These are phyloP conservation scores for Plasmodium inui DNA, from an alignment of 169 alveolate genomes.

Conservation along the genomic window DNA sequence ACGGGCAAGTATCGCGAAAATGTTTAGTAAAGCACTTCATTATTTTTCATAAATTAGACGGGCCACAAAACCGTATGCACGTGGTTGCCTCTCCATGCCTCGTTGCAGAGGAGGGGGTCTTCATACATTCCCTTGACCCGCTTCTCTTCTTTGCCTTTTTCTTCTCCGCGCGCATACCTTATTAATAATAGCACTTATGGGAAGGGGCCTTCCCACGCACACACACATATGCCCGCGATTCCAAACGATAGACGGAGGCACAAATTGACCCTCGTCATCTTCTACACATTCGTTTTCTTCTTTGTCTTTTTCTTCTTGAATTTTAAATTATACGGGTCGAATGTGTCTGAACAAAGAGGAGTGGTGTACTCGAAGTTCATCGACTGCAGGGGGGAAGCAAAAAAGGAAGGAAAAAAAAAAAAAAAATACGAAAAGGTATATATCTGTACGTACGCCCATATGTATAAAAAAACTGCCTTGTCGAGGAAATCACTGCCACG, in stretches of 20 bases:
- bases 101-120: background rate
- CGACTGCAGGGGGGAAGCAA: background rate
- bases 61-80: background rate
- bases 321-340: conserved; percentile 39
- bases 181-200: background rate
- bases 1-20: background rate
- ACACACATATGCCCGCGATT: background rate
- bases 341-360: conserved; percentile 56
- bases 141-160: background rate
- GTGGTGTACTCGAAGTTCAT: conserved; percentile 37
- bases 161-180: background rate
- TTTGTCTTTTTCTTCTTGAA: conserved; percentile 35
- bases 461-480: background rate
- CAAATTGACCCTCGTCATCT: background rate
- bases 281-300: conserved; percentile 1
- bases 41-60: background rate
- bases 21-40: background rate
- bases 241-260: background rate
- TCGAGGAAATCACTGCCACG: background rate
- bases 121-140: background rate
- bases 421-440: background rate
- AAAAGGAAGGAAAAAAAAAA: background rate
- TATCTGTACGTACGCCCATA: background rate
- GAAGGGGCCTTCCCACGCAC: background rate
- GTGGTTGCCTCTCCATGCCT: background rate